Evolutionary conservation across 1,284 basidiomycete species (phyloP).

Genomic region (Termitomyces sp.): DNA sequence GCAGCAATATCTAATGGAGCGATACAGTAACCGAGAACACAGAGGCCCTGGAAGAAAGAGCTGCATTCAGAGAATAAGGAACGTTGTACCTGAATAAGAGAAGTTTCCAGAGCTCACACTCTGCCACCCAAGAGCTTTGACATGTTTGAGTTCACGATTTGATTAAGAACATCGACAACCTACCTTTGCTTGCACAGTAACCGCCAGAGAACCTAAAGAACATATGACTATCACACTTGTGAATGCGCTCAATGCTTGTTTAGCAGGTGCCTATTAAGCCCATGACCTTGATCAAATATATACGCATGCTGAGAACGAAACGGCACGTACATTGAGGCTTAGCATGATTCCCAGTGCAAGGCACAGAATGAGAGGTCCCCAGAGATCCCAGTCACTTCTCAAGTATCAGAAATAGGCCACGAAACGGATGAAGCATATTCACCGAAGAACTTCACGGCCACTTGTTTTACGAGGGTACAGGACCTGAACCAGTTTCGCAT

Average conservation of each 20-base stretch:
- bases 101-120: constrained; percentile 60
- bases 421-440: constrained; percentile 14
- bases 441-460: constrained; percentile 79
- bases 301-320: background rate
- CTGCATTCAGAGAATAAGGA: constrained; percentile 35
- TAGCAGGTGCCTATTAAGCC: constrained; percentile 65
- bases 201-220: constrained; percentile 81
- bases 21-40: constrained; percentile 88
- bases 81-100: background rate
- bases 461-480: constrained; percentile 77
- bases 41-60: constrained; percentile 94
- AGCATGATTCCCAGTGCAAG: constrained; percentile 82
- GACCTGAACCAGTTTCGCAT: constrained; percentile 88
- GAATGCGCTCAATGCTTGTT: constrained; percentile 85
- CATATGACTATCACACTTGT: constrained; percentile 90
- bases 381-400: constrained; percentile 89
- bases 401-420: background rate
- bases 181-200: constrained; percentile 90
- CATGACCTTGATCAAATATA: background rate
- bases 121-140: constrained; percentile 84
- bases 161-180: background rate
- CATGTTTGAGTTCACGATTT: background rate
- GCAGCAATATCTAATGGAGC: constrained; percentile 88
- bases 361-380: constrained; percentile 89
- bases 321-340: constrained; percentile 71